Base-by-base conservation (phyloP, 129 eudicot species). In the Chrysanthemum makinoi region DNA sequence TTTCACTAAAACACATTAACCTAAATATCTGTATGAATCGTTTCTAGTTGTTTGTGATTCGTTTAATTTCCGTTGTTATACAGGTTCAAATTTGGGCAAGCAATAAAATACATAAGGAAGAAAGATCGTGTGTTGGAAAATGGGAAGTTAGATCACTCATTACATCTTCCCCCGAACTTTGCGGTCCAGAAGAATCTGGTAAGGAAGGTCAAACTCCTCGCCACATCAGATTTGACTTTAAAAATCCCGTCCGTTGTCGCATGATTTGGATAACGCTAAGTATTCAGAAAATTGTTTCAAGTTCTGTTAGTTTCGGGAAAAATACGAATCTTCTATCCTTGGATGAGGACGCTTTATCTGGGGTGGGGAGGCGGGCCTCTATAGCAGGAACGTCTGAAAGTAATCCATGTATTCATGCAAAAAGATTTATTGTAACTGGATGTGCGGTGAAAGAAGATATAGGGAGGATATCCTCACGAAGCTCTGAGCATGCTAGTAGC, bases 61-160 rank as follows among this genome's bases (percentile, higher is more conserved):
- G 51, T 47, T 13, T 30, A 5, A 30, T 30, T 51, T 8, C 44
- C 30, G 46, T 63, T 50, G 68, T 24, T 51, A 11, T 55, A 50
- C 74, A 91, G 97, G 96, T 91, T 69, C 96, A 91, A 83, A 83
- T 91, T 39, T 91, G 96, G 96, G 88, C 89, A 33, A 87, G 96
- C 76, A 78, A 83, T 83, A 91, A 84, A 57, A 79, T 91, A 60
- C 76, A 87, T 80, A 86, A 83, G 83, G 96, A 88, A 78, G 96
- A 88, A 81, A 79, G 89, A 79, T 84, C 94, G 48, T 88, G 93
- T 64, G 78, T 86, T 9, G 97, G 97, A 62, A 91, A 86, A 81
- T 91, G 97, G 96, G 97, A 91, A 65, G 73, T 86, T 17, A 80
- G 77, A 59, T 83, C 97, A 62, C 67, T 86, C 61, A 72, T 83